Base-by-base conservation (phyloP, 202 grass and related monocot species). In the Zizania palustris region DNA sequence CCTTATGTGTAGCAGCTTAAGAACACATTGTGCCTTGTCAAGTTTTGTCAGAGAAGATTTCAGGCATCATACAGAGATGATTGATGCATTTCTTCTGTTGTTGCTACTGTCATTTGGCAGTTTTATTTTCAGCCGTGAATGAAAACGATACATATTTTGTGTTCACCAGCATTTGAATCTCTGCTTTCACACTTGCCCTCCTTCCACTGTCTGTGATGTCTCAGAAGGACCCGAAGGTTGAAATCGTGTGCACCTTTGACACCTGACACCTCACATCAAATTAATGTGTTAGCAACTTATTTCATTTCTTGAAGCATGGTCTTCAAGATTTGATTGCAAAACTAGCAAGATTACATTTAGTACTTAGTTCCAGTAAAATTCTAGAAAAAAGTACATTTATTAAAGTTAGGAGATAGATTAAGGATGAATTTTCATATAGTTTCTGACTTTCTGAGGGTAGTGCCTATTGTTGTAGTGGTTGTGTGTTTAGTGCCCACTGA, bases 221-320 rank as follows among this genome's bases (percentile, higher is more conserved):
- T 39, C 13, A 3, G 34, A 82, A 35, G 18, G 39, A 5, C 38
- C 9, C 8, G 11, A 81, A 36, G 55, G 28, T 11, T 54, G 34
- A 60, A 76, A 11, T 64, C 33, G 12, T 7, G n/a, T 36, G 11
- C 19, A 77, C 12, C 34, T 55, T 77, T 77, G 46, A 66, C 62
- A 38, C 21, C 40, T 77, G 46, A 66, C 62, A 38, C 21, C 40
- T 22, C 15, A 65, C 49, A 9, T 77, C 22, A 33, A 65, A 59
- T 43, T 64, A 56, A 33, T 55, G 9, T 55, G 3, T 43, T 55
- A 67, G 43, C 48, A 42, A 7, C 20, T 49, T 53, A 66, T 55
- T 77, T 55, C 46, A 54, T 55, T 49, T 51, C 11, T 33, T 21
- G 50, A 28, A 79, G 39, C 53, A 59, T 44, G 9, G 2, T 69